Percentiles rank a stretch among this genome's conserved stretches.
Conservation (phyloP, 495 filamentous ascomycete species). For the Letharia lupina region DNA sequence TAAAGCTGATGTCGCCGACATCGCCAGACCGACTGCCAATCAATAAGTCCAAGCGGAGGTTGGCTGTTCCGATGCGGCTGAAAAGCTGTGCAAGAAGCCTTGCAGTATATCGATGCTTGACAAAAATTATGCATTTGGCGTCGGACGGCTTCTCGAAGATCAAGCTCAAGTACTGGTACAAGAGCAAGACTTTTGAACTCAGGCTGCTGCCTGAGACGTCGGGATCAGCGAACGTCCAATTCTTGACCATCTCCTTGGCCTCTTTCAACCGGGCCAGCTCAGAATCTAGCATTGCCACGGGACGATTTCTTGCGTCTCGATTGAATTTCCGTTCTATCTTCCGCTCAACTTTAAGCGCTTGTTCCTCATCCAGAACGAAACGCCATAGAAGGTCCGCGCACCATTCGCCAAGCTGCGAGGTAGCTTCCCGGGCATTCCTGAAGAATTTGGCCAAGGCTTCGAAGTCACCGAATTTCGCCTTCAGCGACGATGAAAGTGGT, state of each 20-base stretch:
- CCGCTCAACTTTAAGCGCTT: slow-evolving; percentile 51
- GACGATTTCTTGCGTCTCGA: slow-evolving; percentile 24
- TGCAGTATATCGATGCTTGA: slow-evolving; percentile 68
- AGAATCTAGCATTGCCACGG: slow-evolving; percentile 37
- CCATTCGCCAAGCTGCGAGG: slow-evolving; percentile 72
- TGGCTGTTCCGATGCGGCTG: slow-evolving; percentile 42
- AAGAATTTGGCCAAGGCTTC: slow-evolving; percentile 51
- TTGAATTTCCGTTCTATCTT: slow-evolving; percentile 41
- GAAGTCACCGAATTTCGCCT: slow-evolving; percentile 48
- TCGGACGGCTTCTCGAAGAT: slow-evolving; percentile 49
- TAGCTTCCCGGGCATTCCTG: slow-evolving; percentile 46
- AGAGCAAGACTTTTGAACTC: slow-evolving; percentile 63
- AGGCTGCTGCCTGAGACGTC: slow-evolving; percentile 36
- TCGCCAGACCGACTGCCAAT: slow-evolving; percentile 49
- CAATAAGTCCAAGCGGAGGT: slow-evolving; percentile 59
- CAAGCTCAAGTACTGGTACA: slow-evolving; percentile 48
- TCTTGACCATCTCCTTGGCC: slow-evolving; percentile 48
- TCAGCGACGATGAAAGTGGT: slow-evolving; percentile 49
- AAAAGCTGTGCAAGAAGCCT: slow-evolving; percentile 61
- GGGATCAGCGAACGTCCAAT: slow-evolving; percentile 36
- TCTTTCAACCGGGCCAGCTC: slow-evolving; percentile 49
- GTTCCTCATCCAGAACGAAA: slow-evolving; percentile 58
- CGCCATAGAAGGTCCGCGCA: slow-evolving; percentile 77
- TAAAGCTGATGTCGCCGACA: slow-evolving; percentile 48
- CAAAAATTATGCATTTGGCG: slow-evolving; percentile 82